Conservation (phyloP, 2,329 filamentous ascomycete genomes). For the Cadophora malorum region DNA sequence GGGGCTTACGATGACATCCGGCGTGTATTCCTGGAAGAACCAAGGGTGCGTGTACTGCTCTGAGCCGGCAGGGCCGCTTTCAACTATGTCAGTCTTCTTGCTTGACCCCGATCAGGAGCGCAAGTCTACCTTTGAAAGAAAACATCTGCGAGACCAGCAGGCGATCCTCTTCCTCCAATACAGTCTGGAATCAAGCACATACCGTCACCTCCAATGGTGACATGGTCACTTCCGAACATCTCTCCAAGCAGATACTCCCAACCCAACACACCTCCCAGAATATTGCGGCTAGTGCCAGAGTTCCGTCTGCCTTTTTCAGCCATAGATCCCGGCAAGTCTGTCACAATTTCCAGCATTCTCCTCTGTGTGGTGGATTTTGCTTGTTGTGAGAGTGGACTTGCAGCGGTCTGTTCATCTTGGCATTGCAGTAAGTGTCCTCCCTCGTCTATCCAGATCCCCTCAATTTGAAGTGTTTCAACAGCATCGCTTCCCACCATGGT, state of each 20-base stretch:
- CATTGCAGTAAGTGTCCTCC: slow-evolving; percentile 33
- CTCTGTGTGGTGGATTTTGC: not conserved
- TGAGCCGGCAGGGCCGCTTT: slow-evolving; percentile 40
- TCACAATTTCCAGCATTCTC: slow-evolving; percentile 45
- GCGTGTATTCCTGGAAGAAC: slow-evolving; percentile 46
- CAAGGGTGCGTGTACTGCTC: slow-evolving; percentile 45
- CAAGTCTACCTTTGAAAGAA: slow-evolving; percentile 42
- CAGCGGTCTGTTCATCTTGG: not conserved
- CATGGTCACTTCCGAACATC: slow-evolving; percentile 47
- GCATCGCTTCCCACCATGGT: slow-evolving; percentile 34
- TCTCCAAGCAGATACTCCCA: slow-evolving; percentile 48
- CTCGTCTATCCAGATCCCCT: slow-evolving; percentile 40
- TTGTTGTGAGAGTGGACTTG: not conserved
- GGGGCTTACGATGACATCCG: slow-evolving; percentile 45
- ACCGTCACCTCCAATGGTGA: slow-evolving; percentile 44
- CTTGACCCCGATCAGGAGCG: not conserved
- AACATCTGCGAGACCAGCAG: slow-evolving; percentile 39
- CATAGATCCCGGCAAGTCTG: slow-evolving; percentile 42
- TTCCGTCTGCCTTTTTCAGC: slow-evolving; percentile 26
- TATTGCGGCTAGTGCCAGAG: slow-evolving; percentile 25
- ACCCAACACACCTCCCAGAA: slow-evolving; percentile 41
- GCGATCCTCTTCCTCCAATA: slow-evolving; percentile 44
- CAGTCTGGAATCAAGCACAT: slow-evolving; percentile 47
- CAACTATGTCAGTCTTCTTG: slow-evolving; percentile 18
- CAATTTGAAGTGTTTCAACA: slow-evolving; percentile 37